These are phyloP conservation scores for Pneumocystis jirovecii DNA, from an alignment of 1,139 yeast species.

Conservation along the genomic window DNA sequence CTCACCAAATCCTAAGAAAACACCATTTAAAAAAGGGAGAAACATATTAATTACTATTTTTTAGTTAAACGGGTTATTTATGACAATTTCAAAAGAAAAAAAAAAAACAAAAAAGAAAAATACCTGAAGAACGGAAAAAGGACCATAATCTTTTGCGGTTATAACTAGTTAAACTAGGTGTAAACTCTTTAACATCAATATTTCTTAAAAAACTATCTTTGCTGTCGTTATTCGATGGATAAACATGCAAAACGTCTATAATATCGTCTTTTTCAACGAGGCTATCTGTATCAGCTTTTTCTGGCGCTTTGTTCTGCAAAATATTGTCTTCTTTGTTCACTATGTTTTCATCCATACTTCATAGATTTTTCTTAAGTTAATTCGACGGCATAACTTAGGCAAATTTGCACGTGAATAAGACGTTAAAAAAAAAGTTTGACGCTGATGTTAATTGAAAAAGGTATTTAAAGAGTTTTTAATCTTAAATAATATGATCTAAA, in stretches of 20 bases:
- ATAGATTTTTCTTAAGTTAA: not conserved
- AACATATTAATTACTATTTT: conserved; percentile 46
- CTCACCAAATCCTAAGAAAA: conserved; percentile 96
- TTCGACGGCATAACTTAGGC: not conserved
- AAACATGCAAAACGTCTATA: not conserved
- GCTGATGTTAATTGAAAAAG: not conserved
- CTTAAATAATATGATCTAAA: not conserved
- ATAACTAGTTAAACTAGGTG: not conserved
- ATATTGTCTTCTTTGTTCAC: not conserved
- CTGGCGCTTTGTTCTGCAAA: not conserved
- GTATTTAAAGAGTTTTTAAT: not conserved
- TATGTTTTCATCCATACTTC: not conserved
- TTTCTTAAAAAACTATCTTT: not conserved
- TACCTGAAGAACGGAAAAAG: not conserved
- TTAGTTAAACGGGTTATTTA: not conserved
- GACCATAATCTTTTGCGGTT: not conserved
- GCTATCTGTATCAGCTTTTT: not conserved
- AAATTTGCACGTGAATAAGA: not conserved
- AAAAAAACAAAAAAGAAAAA: not conserved
- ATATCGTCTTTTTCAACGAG: not conserved
- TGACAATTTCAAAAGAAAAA: not conserved
- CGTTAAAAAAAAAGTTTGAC: not conserved
- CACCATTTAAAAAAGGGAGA: conserved; percentile 80
- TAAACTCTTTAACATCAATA: not conserved
- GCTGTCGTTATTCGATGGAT: not conserved